Percentiles rank a stretch among this genome's conserved stretches.
These are phyloP conservation scores for Aspergillus nomiae DNA, from an alignment of 2,329 filamentous ascomycete species.

Conservation along the genomic window DNA sequence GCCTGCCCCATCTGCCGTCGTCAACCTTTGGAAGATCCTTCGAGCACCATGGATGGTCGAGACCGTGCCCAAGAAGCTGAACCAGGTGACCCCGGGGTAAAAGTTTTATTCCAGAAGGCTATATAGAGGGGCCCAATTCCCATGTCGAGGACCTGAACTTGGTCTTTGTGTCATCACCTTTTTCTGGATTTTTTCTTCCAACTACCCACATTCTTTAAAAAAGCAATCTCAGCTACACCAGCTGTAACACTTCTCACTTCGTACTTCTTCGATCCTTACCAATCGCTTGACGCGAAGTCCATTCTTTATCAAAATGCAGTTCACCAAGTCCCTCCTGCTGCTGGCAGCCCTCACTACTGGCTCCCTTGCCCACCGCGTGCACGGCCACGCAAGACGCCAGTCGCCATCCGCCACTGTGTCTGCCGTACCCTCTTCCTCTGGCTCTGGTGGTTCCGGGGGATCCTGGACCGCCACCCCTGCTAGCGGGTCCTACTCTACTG, in stretches of 20 bases:
- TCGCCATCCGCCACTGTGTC: constrained; percentile 9
- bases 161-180: constrained; percentile 1
- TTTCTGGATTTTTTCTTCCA: constrained; percentile 3
- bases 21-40: constrained; percentile 1
- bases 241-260: background rate
- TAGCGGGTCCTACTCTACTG: constrained; percentile 27
- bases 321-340: constrained; percentile 33
- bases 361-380: constrained; percentile 20
- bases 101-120: constrained; percentile 1
- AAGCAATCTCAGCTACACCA: background rate
- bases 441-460: constrained; percentile 11
- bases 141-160: background rate
- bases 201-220: constrained; percentile 8
- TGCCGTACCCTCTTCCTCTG: constrained; percentile 9
- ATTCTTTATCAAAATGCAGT: constrained; percentile 27
- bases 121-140: constrained; percentile 3
- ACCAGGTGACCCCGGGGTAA: background rate
- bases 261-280: background rate
- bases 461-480: constrained; percentile 26
- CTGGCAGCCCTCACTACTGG: constrained; percentile 33
- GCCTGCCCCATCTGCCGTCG: background rate
- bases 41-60: constrained; percentile 5
- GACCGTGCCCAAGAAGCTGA: background rate
- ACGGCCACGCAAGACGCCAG: constrained; percentile 23
- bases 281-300: constrained; percentile 8